Percentiles rank a stretch among this genome's conserved stretches.
phyloP scores from a whole-genome alignment of 345 rosid genomes.

The Citrus glauca region DNA sequence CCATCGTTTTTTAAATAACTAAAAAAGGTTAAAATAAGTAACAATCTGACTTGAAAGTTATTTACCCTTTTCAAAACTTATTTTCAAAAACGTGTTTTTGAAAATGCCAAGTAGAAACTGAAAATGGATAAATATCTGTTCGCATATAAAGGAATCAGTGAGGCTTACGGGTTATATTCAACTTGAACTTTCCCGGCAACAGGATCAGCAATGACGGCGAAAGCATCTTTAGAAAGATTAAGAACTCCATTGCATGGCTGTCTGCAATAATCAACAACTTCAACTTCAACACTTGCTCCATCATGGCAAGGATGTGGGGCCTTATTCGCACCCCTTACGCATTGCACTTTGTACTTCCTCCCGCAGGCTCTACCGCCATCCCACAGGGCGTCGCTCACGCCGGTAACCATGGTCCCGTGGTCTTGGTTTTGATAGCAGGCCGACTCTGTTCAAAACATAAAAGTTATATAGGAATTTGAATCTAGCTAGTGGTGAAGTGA shows the following conservation, averaged over 20 bases:
- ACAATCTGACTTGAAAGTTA: no score
- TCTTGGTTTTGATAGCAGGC: slow-evolving; percentile 23
- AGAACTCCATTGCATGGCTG: slow-evolving; percentile 30
- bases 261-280: slow-evolving; percentile 40
- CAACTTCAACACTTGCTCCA: slow-evolving; percentile 28
- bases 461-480: no score
- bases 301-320: slow-evolving; percentile 39
- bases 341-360: slow-evolving; percentile 30
- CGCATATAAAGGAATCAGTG: no score
- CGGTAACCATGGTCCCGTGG: slow-evolving; percentile 40
- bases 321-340: slow-evolving; percentile 31
- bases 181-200: slow-evolving; percentile 38
- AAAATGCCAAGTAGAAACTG: no score
- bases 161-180: slow-evolving; percentile 8
- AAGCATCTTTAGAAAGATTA: slow-evolving; percentile 48
- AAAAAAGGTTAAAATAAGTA: no score
- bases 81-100: no score
- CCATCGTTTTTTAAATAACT: no score
- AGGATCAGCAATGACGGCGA: slow-evolving; percentile 37
- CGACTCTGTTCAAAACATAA: slow-evolving; percentile 28
- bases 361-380: slow-evolving; percentile 40
- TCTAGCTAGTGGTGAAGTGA: no score
- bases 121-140: no score
- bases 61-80: no score
- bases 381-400: slow-evolving; percentile 51